A percentile compares a stretch with the other conserved stretches of the same genome.
Conservation (phyloP, 805 yeast genomes). For the Zygosaccharomyces siamensis region DNA sequence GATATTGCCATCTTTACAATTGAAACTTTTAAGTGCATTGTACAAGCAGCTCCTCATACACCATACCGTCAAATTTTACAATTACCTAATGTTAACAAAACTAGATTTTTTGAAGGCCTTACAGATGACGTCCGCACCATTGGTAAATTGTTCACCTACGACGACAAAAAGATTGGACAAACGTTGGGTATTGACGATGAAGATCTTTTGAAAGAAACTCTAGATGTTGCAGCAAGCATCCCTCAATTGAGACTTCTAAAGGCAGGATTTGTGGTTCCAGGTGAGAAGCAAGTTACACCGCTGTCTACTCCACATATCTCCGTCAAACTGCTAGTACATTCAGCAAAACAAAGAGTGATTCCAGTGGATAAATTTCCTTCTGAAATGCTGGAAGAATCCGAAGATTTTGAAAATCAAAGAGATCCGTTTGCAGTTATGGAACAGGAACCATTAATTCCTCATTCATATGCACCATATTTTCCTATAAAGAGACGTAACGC, state of each 20-base stretch:
- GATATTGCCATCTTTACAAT: constrained; percentile 57
- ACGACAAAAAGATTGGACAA: constrained; percentile 50
- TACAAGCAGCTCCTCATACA: constrained; percentile 65
- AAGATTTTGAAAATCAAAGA: constrained; percentile 58
- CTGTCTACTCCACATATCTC: constrained; percentile 69
- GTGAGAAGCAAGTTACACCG: constrained; percentile 69
- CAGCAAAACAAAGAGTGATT: constrained; percentile 62
- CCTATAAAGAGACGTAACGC: constrained; percentile 49
- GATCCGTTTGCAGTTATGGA: constrained; percentile 66
- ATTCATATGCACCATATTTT: constrained; percentile 68
- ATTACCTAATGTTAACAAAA: constrained; percentile 64
- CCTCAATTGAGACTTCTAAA: constrained; percentile 65
- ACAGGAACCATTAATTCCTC: constrained; percentile 65
- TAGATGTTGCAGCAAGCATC: constrained; percentile 54
- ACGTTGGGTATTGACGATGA: constrained; percentile 51
- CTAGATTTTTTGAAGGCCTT: constrained; percentile 36
- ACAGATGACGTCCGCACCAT: constrained; percentile 46
- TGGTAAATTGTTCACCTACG: constrained; percentile 62
- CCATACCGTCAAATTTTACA: constrained; percentile 66
- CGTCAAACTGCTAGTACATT: constrained; percentile 68
- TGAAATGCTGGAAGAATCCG: constrained; percentile 45
- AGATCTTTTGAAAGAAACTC: constrained; percentile 43
- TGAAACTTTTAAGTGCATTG: constrained; percentile 63
- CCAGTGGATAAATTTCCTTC: constrained; percentile 36
- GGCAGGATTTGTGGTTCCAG: constrained; percentile 80